Conservation (phyloP, 192 early-diverging fungal species). For the Thamnidium elegans region DNA sequence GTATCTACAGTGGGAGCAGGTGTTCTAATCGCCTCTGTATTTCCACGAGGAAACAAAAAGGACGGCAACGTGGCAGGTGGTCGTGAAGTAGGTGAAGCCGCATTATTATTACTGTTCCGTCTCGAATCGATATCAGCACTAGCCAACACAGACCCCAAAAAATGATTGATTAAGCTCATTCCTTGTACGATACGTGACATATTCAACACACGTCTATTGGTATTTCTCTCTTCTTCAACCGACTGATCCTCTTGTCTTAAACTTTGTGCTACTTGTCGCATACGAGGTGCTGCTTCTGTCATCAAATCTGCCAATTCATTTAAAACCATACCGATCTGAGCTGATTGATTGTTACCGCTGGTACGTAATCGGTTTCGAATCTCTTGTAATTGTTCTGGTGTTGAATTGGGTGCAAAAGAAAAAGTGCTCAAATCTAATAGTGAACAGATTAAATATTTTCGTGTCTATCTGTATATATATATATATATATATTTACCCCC, state of each 20-base stretch:
- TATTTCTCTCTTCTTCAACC: background rate
- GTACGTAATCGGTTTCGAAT: conserved; percentile 26
- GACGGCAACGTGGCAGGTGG: background rate
- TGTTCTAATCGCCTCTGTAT: background rate
- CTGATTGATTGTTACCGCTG: conserved; percentile 20
- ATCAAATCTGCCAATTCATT: conserved; percentile 32
- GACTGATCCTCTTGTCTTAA: conserved; percentile 19
- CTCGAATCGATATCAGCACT: conserved; percentile 29
- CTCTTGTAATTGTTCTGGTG: conserved; percentile 25
- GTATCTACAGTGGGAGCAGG: background rate
- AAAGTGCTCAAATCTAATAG: conserved; percentile 13
- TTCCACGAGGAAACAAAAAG: background rate
- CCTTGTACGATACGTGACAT: conserved; percentile 32
- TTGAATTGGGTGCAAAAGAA: conserved; percentile 16
- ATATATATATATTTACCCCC: too few relatives aligned
- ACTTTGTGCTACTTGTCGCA: conserved; percentile 14
- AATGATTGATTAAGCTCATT: conserved; percentile 33
- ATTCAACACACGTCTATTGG: conserved; percentile 2
- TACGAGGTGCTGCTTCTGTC: conserved; percentile 15
- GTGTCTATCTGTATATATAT: too few relatives aligned
- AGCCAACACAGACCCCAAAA: conserved; percentile 31
- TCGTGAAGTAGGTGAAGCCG: too few relatives aligned
- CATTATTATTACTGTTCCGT: background rate
- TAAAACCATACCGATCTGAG: conserved; percentile 34
- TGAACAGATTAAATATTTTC: too few relatives aligned